Base-by-base conservation (phyloP, 768 basidiomycete genomes). In the Calocybe cyanea region DNA sequence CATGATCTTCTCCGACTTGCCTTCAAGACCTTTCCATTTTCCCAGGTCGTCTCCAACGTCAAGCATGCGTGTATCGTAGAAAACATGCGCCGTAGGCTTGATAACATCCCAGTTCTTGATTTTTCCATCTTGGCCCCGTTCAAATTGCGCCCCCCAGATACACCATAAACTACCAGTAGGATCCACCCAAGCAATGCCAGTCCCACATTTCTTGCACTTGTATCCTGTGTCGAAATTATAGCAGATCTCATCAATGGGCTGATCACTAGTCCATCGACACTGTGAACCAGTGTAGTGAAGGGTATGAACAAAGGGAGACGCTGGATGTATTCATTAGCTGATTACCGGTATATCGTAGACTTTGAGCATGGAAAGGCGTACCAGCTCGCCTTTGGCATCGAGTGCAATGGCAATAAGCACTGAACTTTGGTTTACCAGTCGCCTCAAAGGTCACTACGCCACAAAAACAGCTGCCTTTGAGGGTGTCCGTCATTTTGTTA, bases 371-470 rank as follows among this genome's bases (percentile, higher is more conserved):
- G 35, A 45, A 11, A 20, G 23, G 19, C 67, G 49, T 56, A 75
- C 81, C 77, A 50, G 63, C 76, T 42, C 82, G 56, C 23, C 75
- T 65, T 57, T 85, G 83, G 56, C 85, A 86, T 11, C 72, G 59
- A 3, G 78, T 78, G 57, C 84, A 86, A 53, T 85, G 84, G 51
- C 81, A 85, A 55, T 77, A 84, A 3, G 77, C 80, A 49, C 75
- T 77, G 21, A 77, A 60, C 1, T 75, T 49, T 0, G 83, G 80
- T 21, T 56, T 61, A 1, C 75, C 76, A 7, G 58, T 58, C 1
- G 80, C 65, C 34, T 64, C 48, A 49, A 77, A 85, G 1, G 73
- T 58, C 6, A 76, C 64, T 3, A 63, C 50, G n/a, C 74, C 69
- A 49, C 83, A 85, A 55, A 77, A 80, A 59, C 84, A 85, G 30